Base-by-base conservation (phyloP, 2,329 filamentous ascomycete species). In the Fusarium heterosporum region DNA sequence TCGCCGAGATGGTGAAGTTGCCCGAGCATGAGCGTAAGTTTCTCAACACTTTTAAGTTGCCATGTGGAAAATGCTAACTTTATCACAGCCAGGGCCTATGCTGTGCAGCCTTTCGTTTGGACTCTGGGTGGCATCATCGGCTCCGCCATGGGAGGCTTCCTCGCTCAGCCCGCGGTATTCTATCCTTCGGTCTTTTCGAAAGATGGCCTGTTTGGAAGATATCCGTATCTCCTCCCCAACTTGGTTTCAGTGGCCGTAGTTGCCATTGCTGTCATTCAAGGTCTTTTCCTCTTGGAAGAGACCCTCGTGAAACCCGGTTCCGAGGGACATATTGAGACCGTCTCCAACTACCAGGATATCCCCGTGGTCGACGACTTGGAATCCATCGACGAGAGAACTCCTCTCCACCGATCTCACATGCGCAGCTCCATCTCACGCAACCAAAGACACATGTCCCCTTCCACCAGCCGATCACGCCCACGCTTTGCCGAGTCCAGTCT, bases 1-100 rank as follows among this genome's bases (percentile, higher is more conserved):
- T 97, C 40, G 94, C 93, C 25, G 94, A 97, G 78, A 90, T 97
- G 66, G 97, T 94, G 5, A 93, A 97, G 75, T 86, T 91, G 56
- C 93, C 90, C 66, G 97, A 97, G 76, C 94, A 97, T 34, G 82
- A 94, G 90, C 72, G 86, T 69, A 43, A 65, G 70, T 67, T 32
- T 36, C 32, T n/a, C 9, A 5, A n/a, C 34, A n/a, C 6, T 4
- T 28, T 25, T 8, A 6, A 11, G 5, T 14, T 2, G 0, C 3
- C 2, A 3, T 4, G 1, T 14, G 7, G 8, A 14, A 32, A 1
- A 14, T n/a, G 38, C 54, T 67, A 17, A 67, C 8, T 19, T 8
- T 13, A 2, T 5, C 4, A 9, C 30, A 71, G 69, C 73, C 26
- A 64, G 86, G 56, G 93, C 93, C 0, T 97, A 97, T 73, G 93